A percentile compares a stretch with the other conserved stretches of the same genome.
Conservation (phyloP, 257 asterid species). For the Apocynum venetum region DNA sequence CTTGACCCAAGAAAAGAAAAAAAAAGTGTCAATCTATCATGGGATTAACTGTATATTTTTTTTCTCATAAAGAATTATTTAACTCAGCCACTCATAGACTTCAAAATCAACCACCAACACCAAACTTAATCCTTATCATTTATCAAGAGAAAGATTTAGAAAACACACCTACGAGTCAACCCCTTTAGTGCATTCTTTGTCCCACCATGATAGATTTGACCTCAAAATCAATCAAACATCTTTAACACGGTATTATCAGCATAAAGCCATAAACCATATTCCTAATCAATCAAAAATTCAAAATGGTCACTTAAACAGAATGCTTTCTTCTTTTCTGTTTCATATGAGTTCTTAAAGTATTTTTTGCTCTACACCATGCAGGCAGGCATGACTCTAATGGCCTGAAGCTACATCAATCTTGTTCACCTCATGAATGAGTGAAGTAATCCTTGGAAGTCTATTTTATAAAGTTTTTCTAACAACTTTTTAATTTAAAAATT, state of each 20-base stretch:
- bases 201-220: conserved; percentile 12
- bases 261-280: background rate
- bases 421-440: too few relatives aligned
- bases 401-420: too few relatives aligned
- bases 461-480: too few relatives aligned
- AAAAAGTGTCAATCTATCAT: background rate
- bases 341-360: background rate
- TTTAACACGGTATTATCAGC: conserved; percentile 8
- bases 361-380: background rate
- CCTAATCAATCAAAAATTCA: background rate
- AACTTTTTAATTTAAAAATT: too few relatives aligned
- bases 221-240: background rate
- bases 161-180: background rate
- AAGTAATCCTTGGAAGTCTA: too few relatives aligned
- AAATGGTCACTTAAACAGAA: background rate
- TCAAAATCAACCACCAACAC: background rate
- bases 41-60: background rate
- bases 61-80: background rate
- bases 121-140: conserved; percentile 10
- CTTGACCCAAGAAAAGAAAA: too few relatives aligned
- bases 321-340: background rate
- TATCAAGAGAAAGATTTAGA: background rate
- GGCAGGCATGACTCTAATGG: background rate
- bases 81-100: background rate
- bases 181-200: conserved; percentile 9